A percentile compares a stretch with the other conserved stretches of the same genome.
These are phyloP conservation scores for Pythium brassicae DNA, from an alignment of 352 stramenopile species.

Conservation along the genomic window DNA sequence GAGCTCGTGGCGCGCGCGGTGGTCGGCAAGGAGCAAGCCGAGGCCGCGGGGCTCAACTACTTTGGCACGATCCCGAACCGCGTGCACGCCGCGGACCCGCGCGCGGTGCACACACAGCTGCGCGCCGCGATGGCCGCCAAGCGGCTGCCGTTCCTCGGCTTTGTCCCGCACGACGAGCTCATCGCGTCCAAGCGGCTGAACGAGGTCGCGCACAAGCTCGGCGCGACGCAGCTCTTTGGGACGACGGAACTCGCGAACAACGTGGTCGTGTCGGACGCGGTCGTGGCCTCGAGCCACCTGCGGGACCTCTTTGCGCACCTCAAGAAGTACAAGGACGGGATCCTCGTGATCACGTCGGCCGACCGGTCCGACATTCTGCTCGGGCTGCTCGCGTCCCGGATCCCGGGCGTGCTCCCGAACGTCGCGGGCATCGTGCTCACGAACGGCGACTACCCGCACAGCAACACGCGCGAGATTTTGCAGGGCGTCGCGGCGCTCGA, in stretches of 20 bases:
- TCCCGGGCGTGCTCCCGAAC: conserved; percentile 63
- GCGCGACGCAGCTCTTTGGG: conserved; percentile 61
- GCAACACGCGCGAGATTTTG: conserved; percentile 69
- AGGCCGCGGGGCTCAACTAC: conserved; percentile 50
- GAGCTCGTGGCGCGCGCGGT: conserved; percentile 59
- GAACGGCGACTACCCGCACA: conserved; percentile 71
- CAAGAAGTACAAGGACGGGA: conserved; percentile 73
- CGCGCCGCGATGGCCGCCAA: conserved; percentile 28
- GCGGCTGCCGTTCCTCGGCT: conserved; percentile 56
- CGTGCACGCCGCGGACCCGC: conserved; percentile 32
- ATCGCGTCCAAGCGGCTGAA: conserved; percentile 77
- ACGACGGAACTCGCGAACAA: conserved; percentile 59
- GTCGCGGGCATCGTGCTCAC: conserved; percentile 71
- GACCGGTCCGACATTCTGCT: conserved; percentile 73
- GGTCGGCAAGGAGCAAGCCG: conserved; percentile 55
- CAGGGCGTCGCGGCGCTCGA: conserved; percentile 63
- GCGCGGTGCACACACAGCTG: conserved; percentile 32
- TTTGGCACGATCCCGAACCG: conserved; percentile 78
- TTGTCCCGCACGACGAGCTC: conserved; percentile 59
- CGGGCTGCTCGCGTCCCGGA: conserved; percentile 57
- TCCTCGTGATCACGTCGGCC: conserved; percentile 72
- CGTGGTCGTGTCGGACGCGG: conserved; percentile 56
- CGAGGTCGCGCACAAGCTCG: conserved; percentile 63
- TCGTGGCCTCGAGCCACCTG: conserved; percentile 64
- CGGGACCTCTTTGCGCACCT: conserved; percentile 75